phyloP scores from a whole-genome alignment of 2,329 filamentous ascomycete genomes.

The Ceratocystis harringtonii region DNA sequence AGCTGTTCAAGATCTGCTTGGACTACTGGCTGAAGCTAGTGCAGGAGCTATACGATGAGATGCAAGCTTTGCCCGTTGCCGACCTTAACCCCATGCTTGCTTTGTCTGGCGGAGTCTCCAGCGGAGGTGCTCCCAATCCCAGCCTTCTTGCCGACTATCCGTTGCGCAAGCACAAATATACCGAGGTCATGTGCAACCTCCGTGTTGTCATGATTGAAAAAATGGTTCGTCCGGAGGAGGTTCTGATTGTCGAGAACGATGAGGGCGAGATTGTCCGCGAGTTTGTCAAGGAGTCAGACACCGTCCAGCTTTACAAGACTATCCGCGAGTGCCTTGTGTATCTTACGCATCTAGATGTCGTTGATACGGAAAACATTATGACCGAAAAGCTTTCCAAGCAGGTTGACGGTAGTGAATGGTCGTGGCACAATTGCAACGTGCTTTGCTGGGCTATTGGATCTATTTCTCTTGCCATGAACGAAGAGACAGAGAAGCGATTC shows the following conservation, averaged over 20 bases:
- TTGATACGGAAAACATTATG: conserved; percentile 98
- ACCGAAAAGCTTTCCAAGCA: conserved; percentile 93
- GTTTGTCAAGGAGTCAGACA: conserved; percentile 98
- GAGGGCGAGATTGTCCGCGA: conserved; percentile 98
- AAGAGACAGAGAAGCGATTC: conserved; percentile 97
- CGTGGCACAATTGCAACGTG: conserved; percentile 99
- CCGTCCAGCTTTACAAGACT: conserved; percentile 97
- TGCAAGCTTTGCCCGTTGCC: conserved; percentile 88
- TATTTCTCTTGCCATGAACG: conserved; percentile 97
- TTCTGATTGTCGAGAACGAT: conserved; percentile 97
- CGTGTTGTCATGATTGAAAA: conserved; percentile 99
- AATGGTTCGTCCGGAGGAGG: conserved; percentile 97
- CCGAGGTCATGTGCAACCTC: conserved; percentile 82
- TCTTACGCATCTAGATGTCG: conserved; percentile 89
- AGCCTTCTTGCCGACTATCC: conserved; percentile 76
- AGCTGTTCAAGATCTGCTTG: conserved; percentile 98
- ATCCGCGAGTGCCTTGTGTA: conserved; percentile 95
- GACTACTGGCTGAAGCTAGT: conserved; percentile 99
- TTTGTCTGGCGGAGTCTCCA: conserved; percentile 53
- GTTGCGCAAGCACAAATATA: conserved; percentile 94
- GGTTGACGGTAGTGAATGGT: conserved; percentile 93
- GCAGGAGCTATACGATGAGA: conserved; percentile 95
- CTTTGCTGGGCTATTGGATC: conserved; percentile 99
- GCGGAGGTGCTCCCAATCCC: conserved; percentile 74
- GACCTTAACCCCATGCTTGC: conserved; percentile 83